Base-by-base conservation (phyloP, 2,329 filamentous ascomycete genomes). In the Aspergillus japonicus region DNA sequence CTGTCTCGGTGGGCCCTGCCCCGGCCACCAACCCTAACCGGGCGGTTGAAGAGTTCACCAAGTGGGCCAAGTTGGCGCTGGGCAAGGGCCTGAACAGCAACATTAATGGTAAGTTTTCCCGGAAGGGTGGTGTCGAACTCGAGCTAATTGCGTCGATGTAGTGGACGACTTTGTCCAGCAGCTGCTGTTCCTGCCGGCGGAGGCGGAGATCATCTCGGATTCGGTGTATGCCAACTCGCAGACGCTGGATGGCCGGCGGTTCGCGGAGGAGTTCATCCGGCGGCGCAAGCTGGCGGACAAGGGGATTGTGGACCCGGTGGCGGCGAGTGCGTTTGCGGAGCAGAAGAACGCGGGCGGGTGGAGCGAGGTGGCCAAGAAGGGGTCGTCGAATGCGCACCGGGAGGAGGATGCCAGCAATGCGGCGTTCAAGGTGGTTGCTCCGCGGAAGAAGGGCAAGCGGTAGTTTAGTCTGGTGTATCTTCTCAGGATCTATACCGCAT, bases 331-430 rank as follows among this genome's bases (percentile, higher is more conserved):
- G 3, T 82, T 80, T 35, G 78, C 70, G 5, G 80, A 81, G 52
- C 76, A 80, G 64, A 80, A 78, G 66, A 80, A 78, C 26, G 79
- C 82, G 26, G 88, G 90, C 57, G 94, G 94, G 21, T 99, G 95
- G 95, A 96, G 85, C 68, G 95, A 98, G 78, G 95, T 99, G 55
- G 95, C 95, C 1, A 98, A 98, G 87, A 97, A 97, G 83, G 89
- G 90, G 24, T 80, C 78, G 53, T 71, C 69, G 52, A 79, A 80
- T 58, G 73, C 74, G 52, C 81, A 80, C 62, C 83, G 83, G 33
- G 75, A 80, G 51, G 75, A 78, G 67, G 73, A 74, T 73, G 75
- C 72, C 62, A 77, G 75, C 62, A 79, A 74, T 62, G 77, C 88
- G 10, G 86, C 85, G 53, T 98, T 97, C 81, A 95, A 95, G 82